Evolutionary conservation across 2,329 filamentous ascomycete species (phyloP), one percentile per base, ranked within the genome.

Genomic region (Trichoderma aggressivum): DNA sequence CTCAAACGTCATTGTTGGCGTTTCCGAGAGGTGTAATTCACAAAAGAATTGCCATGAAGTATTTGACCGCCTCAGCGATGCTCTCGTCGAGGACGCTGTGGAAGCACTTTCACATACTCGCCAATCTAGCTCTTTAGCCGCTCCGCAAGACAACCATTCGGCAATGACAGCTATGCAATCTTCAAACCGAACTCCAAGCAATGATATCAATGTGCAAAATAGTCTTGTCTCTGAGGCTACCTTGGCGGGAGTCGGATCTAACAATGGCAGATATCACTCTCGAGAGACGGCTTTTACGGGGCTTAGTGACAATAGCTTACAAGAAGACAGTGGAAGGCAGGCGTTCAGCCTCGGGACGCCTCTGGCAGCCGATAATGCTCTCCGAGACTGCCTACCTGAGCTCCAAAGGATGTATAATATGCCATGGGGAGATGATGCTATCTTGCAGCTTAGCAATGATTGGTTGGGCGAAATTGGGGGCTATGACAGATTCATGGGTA

Each of bases 1-100:
- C 68, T 84, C 83, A 3, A 84, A 83, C 16, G 81, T 84, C 0
- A 65, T 84, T 0, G 83, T 84, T 0, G 83, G 83, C 2, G 81
- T 84, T 0, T 83, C 82, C 0, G 83, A 84, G 53, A 75, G 83
- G 7, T 84, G 83, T 80, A 80, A 81, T 43, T 74, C 80, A 0
- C 76, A 81, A 8, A 76, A 81, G 3, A 80, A 81, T 43, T 83
- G 81, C 47, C 81, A 82, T 21, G 81, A 84, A 64, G 78, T 84
- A 0, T 84, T 84, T 70, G 81, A 84, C 59, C 75, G 80, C 0
- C 74, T 84, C 3, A 82, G 82, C 43, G 82, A 84, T 72, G 83
- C 83, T 1, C 79, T 84, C 0, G 73, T 84, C 0, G 77, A 77
- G 0, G 83, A 84, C 55, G 79, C 81, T 0, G 79, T 84, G 6